A percentile compares a stretch with the other conserved stretches of the same genome.
Conservation (phyloP, 2,329 filamentous ascomycete species). For the Exophiala xenobiotica region DNA sequence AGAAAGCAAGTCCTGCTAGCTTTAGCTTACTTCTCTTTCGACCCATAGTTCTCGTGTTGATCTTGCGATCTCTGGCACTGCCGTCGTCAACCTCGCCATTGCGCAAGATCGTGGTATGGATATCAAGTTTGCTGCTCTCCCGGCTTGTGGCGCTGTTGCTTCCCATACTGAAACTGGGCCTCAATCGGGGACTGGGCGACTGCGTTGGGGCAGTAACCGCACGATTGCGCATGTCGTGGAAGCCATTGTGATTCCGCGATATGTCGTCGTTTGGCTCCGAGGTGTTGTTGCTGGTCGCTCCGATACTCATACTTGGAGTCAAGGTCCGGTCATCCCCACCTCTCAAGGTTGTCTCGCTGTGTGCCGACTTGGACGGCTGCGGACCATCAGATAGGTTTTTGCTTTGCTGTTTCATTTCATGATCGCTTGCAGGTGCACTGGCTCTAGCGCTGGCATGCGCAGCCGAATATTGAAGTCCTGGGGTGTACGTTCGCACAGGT, state of each 20-base stretch:
- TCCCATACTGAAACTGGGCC: slow-evolving; percentile 26
- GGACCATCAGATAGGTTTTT: slow-evolving; percentile 4
- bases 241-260: slow-evolving; percentile 18
- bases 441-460: slow-evolving; percentile 18
- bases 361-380: slow-evolving; percentile 7
- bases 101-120: slow-evolving; percentile 26
- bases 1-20: slow-evolving; percentile 27
- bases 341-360: slow-evolving; percentile 12
- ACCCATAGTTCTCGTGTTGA: slow-evolving; percentile 25
- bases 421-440: slow-evolving; percentile 22
- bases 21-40: slow-evolving; percentile 27
- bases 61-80: slow-evolving; percentile 21
- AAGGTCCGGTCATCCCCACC: slow-evolving; percentile 14
- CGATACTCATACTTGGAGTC: slow-evolving; percentile 22
- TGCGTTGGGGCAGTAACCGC: slow-evolving; percentile 25
- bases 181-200: slow-evolving; percentile 15
- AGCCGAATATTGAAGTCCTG: slow-evolving; percentile 16
- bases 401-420: slow-evolving; percentile 7
- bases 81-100: slow-evolving; percentile 25
- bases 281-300: slow-evolving; percentile 21
- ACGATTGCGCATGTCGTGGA: slow-evolving; percentile 25
- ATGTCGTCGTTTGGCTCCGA: slow-evolving; percentile 21
- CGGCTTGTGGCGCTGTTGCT: slow-evolving; percentile 28
- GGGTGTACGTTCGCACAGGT: slow-evolving; percentile 27
- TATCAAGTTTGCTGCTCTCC: slow-evolving; percentile 29